These are phyloP conservation scores for Aspergillus nomiae DNA, from an alignment of 2,329 filamentous ascomycete species.

Conservation along the genomic window DNA sequence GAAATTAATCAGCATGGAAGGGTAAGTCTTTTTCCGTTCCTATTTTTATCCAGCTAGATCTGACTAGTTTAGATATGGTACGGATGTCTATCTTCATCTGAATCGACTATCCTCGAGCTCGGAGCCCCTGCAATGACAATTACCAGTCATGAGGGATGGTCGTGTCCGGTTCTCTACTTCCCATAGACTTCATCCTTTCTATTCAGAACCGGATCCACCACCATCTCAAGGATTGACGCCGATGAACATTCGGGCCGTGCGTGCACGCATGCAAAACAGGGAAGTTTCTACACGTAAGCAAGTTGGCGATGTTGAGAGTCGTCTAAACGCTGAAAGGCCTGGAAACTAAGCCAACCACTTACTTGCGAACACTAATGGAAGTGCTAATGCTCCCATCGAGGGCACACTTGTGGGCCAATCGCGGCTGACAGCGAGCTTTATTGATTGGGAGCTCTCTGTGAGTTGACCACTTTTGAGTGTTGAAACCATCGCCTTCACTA, in stretches of 20 bases:
- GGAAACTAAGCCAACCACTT: slow-evolving; percentile 18
- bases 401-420: background rate
- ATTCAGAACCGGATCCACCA: slow-evolving; percentile 35
- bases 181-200: slow-evolving; percentile 43
- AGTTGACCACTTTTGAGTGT: background rate
- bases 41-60: background rate
- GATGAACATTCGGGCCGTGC: slow-evolving; percentile 59
- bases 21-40: slow-evolving; percentile 60
- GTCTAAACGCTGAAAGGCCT: slow-evolving; percentile 61
- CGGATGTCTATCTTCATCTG: slow-evolving; percentile 96
- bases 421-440: background rate
- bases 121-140: slow-evolving; percentile 90
- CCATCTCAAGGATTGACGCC: slow-evolving; percentile 55
- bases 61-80: slow-evolving; percentile 72
- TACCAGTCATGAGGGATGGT: slow-evolving; percentile 84
- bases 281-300: slow-evolving; percentile 87
- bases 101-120: slow-evolving; percentile 94
- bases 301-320: slow-evolving; percentile 81
- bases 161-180: slow-evolving; percentile 48
- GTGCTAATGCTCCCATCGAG: background rate
- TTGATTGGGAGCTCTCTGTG: background rate
- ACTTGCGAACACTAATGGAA: background rate
- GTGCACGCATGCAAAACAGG: slow-evolving; percentile 68
- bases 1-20: slow-evolving; percentile 99
- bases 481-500: background rate